A percentile compares a stretch with the other conserved stretches of the same genome.
Evolutionary conservation across 2,329 filamentous ascomycete genomes (phyloP).

Genomic region (Microthyrium microscopicum): DNA sequence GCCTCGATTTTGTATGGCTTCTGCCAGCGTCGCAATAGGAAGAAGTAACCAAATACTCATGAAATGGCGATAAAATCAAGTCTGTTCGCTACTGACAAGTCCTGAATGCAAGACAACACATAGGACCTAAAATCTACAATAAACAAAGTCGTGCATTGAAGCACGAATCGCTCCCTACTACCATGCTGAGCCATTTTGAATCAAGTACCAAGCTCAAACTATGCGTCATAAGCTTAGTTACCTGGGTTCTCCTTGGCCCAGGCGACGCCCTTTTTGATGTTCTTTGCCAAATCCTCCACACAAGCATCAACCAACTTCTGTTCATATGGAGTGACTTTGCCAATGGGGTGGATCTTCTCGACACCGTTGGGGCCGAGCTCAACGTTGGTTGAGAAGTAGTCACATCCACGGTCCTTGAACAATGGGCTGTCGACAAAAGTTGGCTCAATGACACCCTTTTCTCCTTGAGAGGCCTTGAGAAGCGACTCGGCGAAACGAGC

Average conservation of each 20-base stretch:
- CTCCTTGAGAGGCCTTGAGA: conserved; percentile 79
- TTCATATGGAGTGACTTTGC: conserved; percentile 71
- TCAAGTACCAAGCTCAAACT: too few relatives aligned
- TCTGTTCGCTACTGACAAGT: too few relatives aligned
- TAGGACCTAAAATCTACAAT: too few relatives aligned
- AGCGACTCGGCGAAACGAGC: conserved; percentile 73
- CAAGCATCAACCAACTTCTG: conserved; percentile 75
- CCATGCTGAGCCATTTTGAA: too few relatives aligned
- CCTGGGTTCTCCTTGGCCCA: conserved; percentile 42
- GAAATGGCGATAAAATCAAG: too few relatives aligned
- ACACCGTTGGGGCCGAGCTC: conserved; percentile 95
- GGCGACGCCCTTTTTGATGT: conserved; percentile 80
- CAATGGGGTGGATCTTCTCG: conserved; percentile 79
- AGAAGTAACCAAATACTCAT: too few relatives aligned
- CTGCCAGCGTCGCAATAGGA: too few relatives aligned
- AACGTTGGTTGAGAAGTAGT: conserved; percentile 92
- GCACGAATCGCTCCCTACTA: too few relatives aligned
- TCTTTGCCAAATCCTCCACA: conserved; percentile 72
- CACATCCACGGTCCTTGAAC: conserved; percentile 95
- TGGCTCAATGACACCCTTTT: conserved; percentile 90
- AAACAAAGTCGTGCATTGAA: too few relatives aligned
- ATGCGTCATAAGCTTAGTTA: too few relatives aligned
- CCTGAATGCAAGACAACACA: too few relatives aligned
- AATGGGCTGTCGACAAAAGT: conserved; percentile 94
- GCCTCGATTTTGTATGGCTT: too few relatives aligned